Evolutionary conservation across 768 basidiomycete species (phyloP).

Genomic region (Mrakia hoshinonis): DNA sequence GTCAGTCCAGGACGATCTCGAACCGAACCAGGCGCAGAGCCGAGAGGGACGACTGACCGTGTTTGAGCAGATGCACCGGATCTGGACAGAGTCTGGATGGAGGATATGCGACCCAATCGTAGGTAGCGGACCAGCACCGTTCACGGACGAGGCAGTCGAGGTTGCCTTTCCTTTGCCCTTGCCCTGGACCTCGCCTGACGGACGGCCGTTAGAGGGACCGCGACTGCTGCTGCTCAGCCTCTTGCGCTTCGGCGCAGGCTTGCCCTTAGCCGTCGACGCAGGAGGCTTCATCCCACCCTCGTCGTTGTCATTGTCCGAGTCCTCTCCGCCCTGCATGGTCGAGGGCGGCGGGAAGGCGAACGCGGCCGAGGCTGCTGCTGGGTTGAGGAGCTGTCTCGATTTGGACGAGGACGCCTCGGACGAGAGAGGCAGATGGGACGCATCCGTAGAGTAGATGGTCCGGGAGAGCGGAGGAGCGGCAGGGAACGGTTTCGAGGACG

Average conservation of each 20-base stretch:
- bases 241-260: constrained; percentile 14
- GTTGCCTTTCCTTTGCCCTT: constrained; percentile 20
- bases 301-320: not conserved
- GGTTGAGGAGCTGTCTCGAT: not conserved
- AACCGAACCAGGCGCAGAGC: not conserved
- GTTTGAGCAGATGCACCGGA: constrained; percentile 59
- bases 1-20: not conserved
- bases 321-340: not conserved
- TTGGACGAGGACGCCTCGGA: constrained; percentile 10
- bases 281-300: not conserved
- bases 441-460: constrained; percentile 11
- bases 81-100: constrained; percentile 28
- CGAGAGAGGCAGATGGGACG: constrained; percentile 4
- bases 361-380: not conserved
- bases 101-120: constrained; percentile 16
- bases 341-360: constrained; percentile 5
- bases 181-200: not conserved
- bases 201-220: not conserved
- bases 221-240: constrained; percentile 9
- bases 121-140: not conserved
- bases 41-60: constrained; percentile 15
- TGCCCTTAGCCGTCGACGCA: not conserved
- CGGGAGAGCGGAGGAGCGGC: not conserved
- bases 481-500: not conserved
- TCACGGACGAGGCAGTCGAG: not conserved